Conservation (phyloP, 2,329 filamentous ascomycete species). For the Colletotrichum tabaci region DNA sequence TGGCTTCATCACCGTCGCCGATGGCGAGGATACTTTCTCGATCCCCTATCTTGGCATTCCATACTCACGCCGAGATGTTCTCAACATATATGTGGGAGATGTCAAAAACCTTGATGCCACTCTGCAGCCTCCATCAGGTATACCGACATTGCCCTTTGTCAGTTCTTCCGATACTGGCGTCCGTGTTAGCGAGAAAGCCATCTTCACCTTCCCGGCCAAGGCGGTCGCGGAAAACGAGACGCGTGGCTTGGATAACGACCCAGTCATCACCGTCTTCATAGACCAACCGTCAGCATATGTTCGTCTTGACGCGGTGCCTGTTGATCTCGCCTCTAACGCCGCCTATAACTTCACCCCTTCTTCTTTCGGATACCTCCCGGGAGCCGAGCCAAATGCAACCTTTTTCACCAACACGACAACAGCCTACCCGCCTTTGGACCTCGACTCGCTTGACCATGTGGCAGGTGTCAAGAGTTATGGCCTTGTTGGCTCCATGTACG, state of each 20-base stretch:
- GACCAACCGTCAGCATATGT: constrained; percentile 31
- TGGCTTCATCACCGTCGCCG: constrained; percentile 27
- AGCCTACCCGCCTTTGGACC: constrained; percentile 10
- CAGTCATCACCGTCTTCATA: constrained; percentile 17
- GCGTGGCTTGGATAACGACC: constrained; percentile 12
- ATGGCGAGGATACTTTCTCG: constrained; percentile 4
- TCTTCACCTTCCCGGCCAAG: constrained; percentile 34
- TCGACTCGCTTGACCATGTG: constrained; percentile 25
- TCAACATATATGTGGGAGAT: constrained; percentile 23
- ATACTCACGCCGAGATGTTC: constrained; percentile 6
- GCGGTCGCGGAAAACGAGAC: constrained; percentile 5
- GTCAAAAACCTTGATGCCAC: neutral
- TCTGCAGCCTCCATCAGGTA: constrained; percentile 11
- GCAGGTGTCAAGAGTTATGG: constrained; percentile 32
- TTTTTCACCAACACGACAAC: neutral
- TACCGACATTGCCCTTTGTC: constrained; percentile 20
- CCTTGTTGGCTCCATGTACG: constrained; percentile 25
- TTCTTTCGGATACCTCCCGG: constrained; percentile 12
- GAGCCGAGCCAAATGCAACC: neutral
- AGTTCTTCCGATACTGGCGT: constrained; percentile 18
- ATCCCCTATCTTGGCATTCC: constrained; percentile 29
- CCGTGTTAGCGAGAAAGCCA: constrained; percentile 23
- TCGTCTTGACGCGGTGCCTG: constrained; percentile 22
- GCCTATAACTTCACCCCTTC: constrained; percentile 29
- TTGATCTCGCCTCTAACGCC: constrained; percentile 24